Evolutionary conservation across 169 alveolate species (phyloP).

Genomic region (Plasmodium inui): DNA sequence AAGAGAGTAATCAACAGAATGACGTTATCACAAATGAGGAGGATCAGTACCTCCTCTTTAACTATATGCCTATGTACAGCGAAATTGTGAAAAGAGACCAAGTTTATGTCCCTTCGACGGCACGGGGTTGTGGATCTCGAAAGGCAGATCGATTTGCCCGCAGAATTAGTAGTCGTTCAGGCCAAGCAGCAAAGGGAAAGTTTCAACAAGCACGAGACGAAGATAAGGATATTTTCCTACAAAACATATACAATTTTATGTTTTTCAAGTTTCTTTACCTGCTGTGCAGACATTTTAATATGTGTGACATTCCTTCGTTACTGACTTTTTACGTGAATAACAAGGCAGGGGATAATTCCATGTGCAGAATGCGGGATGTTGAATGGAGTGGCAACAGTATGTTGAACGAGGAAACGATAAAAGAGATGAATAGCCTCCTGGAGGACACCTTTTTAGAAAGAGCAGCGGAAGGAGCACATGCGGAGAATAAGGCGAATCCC

Average conservation of each 20-base stretch:
- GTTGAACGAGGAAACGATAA: conserved; percentile 11
- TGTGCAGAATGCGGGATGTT: not conserved
- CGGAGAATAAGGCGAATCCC: not conserved
- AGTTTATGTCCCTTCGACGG: not conserved
- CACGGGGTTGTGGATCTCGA: not conserved
- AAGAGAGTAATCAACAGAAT: not conserved
- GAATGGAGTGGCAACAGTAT: not conserved
- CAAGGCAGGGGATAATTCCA: not conserved
- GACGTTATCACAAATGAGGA: not conserved
- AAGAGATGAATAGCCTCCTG: not conserved
- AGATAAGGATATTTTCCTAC: conserved; percentile 44
- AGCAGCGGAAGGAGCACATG: not conserved
- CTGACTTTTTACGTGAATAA: conserved; percentile 20
- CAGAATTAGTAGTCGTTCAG: not conserved
- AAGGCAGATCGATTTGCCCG: not conserved
- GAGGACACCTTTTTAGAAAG: not conserved
- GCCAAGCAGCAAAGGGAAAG: not conserved
- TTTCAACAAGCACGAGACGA: not conserved
- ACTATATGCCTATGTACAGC: conserved; percentile 72
- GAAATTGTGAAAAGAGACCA: conserved; percentile 9
- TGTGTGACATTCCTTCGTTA: conserved; percentile 14
- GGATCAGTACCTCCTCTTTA: conserved; percentile 40
- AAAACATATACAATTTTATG: conserved; percentile 66
- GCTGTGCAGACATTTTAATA: conserved; percentile 45
- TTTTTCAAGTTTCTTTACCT: conserved; percentile 39